These are phyloP conservation scores for Leonotis leonurus DNA, from an alignment of 257 asterid genomes.

Conservation along the genomic window DNA sequence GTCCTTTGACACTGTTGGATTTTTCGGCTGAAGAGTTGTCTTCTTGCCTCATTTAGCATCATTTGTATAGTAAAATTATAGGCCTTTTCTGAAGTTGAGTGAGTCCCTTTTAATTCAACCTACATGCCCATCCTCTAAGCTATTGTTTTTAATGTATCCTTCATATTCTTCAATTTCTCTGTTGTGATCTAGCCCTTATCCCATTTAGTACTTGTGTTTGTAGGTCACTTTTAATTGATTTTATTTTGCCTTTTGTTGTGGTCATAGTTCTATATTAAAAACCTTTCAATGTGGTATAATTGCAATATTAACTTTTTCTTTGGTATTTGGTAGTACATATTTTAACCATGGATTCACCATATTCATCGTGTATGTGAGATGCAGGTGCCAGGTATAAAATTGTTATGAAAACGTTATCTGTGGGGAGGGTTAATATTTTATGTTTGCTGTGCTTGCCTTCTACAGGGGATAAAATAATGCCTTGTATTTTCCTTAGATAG, in stretches of 20 bases:
- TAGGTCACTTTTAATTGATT: neutral
- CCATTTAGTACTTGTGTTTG: neutral
- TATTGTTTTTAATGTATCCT: neutral
- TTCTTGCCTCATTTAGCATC: no score
- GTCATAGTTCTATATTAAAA: neutral
- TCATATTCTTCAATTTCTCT: neutral
- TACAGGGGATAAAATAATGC: neutral
- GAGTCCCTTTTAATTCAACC: neutral
- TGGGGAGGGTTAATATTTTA: neutral
- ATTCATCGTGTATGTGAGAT: neutral
- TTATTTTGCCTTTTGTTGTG: neutral
- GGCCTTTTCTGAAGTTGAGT: neutral
- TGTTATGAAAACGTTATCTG: neutral
- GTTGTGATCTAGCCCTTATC: neutral
- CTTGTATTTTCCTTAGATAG: neutral
- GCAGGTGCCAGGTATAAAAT: neutral
- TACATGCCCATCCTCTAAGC: neutral
- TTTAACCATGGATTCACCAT: neutral
- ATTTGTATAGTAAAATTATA: neutral
- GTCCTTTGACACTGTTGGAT: neutral
- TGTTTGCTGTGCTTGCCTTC: neutral
- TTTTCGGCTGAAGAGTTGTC: conserved; percentile 8
- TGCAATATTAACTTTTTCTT: neutral
- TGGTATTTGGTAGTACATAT: neutral
- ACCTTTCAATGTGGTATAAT: neutral